Base-by-base conservation (phyloP, 2,329 filamentous ascomycete genomes). In the Penicillium sp. region DNA sequence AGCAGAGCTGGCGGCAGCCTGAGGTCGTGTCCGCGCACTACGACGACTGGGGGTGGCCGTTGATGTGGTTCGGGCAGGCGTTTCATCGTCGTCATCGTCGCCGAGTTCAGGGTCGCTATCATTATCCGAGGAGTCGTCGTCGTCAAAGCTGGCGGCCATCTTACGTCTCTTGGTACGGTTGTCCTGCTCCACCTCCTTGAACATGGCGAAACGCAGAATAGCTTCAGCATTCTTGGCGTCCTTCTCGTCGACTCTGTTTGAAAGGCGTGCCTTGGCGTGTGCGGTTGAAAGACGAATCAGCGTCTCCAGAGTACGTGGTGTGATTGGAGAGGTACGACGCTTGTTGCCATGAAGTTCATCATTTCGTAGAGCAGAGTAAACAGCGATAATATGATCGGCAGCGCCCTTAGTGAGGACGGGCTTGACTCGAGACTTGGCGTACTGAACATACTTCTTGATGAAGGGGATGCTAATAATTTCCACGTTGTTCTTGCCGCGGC, bases 391-490 rank as follows among this genome's bases (percentile, higher is more conserved):
- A 60, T 95, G 90, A 64, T 97, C 91, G 10, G 92, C 91, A 5
- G 94, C 93, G 40, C 91, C 91, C 69, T 94, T 91, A 0, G 92
- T 96, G 58, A 99, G 79, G 36, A 96, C 80, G 0, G 94, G 94
- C 82, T 92, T 95, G 68, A 96, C 84, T 69, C 94, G 83, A 31
- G 85, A 89, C 79, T 99, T 99, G 61, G 94, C 92, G 73, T 99
- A 99, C 71, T 99, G 94, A 42, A 99, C 95, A 74, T 97, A 99
- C 77, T 99, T 99, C 79, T 99, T 99, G 81, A 99, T 92, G 76
- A 99, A 99, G 0, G 92, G 90, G 56, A 99, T 97, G 76, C 90
- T 96, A 50, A 99, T 80, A 13, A 99, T 90, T 72, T 97, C 92
- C 5, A 90, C 85, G 61, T 45, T 45, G 42, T 89, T 88, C 73